phyloP scores from a whole-genome alignment of 1,139 yeast genomes.

The Sugiyamaella novakii region DNA sequence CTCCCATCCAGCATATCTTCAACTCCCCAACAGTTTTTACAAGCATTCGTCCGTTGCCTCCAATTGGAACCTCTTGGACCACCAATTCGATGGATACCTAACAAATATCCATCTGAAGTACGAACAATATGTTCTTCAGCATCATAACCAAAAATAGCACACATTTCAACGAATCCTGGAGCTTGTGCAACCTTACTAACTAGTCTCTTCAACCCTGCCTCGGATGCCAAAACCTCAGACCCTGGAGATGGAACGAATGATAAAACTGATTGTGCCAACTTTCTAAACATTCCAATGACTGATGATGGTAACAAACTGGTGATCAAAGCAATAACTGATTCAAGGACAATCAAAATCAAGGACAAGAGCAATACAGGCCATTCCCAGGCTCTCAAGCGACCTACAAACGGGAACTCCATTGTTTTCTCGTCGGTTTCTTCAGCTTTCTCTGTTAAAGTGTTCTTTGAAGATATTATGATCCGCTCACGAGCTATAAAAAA shows the following conservation, averaged over 20 bases:
- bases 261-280: slow-evolving; percentile 27
- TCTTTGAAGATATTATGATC: too few species aligned
- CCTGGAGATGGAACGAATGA: slow-evolving; percentile 26
- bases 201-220: slow-evolving; percentile 29
- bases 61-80: slow-evolving; percentile 48
- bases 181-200: slow-evolving; percentile 36
- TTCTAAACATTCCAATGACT: slow-evolving; percentile 36
- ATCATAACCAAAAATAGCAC: slow-evolving; percentile 60
- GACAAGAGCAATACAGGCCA: slow-evolving; percentile 41
- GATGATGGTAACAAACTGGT: slow-evolving; percentile 39
- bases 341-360: slow-evolving; percentile 39
- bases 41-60: slow-evolving; percentile 34
- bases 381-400: slow-evolving; percentile 36
- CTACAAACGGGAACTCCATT: slow-evolving; percentile 34
- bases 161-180: slow-evolving; percentile 63
- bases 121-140: slow-evolving; percentile 73
- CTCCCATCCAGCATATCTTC: neutral
- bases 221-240: slow-evolving; percentile 26
- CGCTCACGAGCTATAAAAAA: too few species aligned
- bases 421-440: neutral
- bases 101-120: slow-evolving; percentile 56
- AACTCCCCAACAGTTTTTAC: slow-evolving; percentile 15
- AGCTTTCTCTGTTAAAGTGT: too few species aligned
- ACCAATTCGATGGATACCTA: slow-evolving; percentile 56
- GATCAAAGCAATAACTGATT: slow-evolving; percentile 38